phyloP scores from a whole-genome alignment of 2,329 filamentous ascomycete species.

The Thermoascus crustaceus region DNA sequence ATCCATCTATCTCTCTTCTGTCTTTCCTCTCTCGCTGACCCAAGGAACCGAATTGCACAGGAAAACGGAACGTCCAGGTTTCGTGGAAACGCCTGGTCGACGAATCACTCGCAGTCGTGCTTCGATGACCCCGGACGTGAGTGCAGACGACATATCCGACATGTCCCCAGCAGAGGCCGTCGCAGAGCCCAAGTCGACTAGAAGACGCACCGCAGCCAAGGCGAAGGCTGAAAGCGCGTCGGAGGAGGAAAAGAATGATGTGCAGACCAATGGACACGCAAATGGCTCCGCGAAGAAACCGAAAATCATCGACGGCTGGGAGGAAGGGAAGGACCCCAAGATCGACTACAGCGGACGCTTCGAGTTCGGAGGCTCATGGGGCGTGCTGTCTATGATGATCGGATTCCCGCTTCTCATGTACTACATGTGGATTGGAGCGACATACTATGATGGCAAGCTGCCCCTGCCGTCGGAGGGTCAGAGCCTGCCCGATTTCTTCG shows the following conservation, averaged over 20 bases:
- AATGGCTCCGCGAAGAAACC: conserved; percentile 17
- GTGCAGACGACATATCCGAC: conserved; percentile 21
- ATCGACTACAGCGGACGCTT: conserved; percentile 45
- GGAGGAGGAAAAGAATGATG: conserved; percentile 15
- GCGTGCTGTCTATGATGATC: conserved; percentile 77
- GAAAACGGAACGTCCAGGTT: conserved; percentile 45
- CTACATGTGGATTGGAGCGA: conserved; percentile 98
- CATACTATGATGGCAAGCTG: conserved; percentile 79
- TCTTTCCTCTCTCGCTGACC: background rate
- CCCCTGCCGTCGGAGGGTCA: conserved; percentile 60
- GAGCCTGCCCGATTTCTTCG: conserved; percentile 61
- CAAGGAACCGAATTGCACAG: conserved; percentile 23
- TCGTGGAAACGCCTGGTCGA: conserved; percentile 44
- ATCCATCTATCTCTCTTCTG: background rate
- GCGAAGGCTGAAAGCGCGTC: conserved; percentile 19
- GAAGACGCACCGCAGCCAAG: conserved; percentile 22
- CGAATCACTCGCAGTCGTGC: conserved; percentile 38
- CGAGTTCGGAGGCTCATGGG: conserved; percentile 85
- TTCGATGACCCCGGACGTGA: conserved; percentile 23
- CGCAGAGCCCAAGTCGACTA: conserved; percentile 19
- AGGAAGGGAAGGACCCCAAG: conserved; percentile 34
- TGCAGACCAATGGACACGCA: conserved; percentile 18
- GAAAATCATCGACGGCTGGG: conserved; percentile 34
- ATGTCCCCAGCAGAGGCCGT: conserved; percentile 16
- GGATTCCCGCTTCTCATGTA: conserved; percentile 94